These are phyloP conservation scores for Lachnellula subtilissima DNA, from an alignment of 2,329 filamentous ascomycete genomes.

Conservation along the genomic window DNA sequence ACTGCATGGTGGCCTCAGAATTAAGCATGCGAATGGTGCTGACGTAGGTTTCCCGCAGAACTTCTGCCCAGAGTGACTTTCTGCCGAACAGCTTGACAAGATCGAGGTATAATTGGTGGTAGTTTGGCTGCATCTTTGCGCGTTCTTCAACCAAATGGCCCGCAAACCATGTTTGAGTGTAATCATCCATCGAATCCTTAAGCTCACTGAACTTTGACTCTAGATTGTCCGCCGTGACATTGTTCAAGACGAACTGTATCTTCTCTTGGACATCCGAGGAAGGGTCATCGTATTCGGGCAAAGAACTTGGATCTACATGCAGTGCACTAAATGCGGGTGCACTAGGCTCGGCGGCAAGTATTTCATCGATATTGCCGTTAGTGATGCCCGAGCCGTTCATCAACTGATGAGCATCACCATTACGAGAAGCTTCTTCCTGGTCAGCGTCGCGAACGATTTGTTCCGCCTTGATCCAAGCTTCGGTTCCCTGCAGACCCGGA, in stretches of 20 bases:
- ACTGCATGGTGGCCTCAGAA: constrained; percentile 79
- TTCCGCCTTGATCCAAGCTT: constrained; percentile 77
- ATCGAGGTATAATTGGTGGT: constrained; percentile 87
- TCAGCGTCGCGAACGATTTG: constrained; percentile 67
- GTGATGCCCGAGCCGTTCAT: constrained; percentile 48
- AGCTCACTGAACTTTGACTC: constrained; percentile 80
- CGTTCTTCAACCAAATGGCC: constrained; percentile 91
- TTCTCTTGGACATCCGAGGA: constrained; percentile 83
- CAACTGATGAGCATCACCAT: constrained; percentile 41
- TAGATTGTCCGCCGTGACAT: constrained; percentile 86
- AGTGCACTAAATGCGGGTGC: constrained; percentile 73
- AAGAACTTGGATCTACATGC: constrained; percentile 65
- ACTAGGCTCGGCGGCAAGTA: constrained; percentile 52
- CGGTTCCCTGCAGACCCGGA: constrained; percentile 74
- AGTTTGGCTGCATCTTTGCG: constrained; percentile 96
- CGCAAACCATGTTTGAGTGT: constrained; percentile 94
- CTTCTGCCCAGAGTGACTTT: constrained; percentile 74
- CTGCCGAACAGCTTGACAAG: constrained; percentile 80
- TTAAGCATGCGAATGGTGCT: constrained; percentile 85
- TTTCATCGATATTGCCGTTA: constrained; percentile 68
- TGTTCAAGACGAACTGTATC: constrained; percentile 94
- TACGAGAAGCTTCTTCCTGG: constrained; percentile 55
- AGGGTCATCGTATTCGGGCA: constrained; percentile 72
- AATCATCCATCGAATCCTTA: constrained; percentile 68
- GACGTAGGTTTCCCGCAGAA: constrained; percentile 88